Evolutionary conservation across 495 filamentous ascomycete species (phyloP), one percentile per base, ranked within the genome.

Genomic region (Neurospora discreta): DNA sequence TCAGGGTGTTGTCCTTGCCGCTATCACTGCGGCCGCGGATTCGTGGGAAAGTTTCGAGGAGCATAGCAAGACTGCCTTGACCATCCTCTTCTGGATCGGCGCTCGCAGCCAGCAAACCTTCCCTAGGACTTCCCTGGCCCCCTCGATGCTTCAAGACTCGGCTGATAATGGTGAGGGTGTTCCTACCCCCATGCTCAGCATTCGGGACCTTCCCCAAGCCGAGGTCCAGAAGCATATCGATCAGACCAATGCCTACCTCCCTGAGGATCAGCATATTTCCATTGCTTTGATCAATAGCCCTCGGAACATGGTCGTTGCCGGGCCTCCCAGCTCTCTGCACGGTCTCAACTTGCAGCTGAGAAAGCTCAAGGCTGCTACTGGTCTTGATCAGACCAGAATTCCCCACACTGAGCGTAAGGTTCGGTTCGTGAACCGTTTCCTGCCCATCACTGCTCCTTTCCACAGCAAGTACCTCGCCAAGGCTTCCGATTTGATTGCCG

Each of bases 71-170:
- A 87, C 91, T 77, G 91, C 94, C 2, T 83, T 99, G 71, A 96
- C 90, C 8, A 91, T 96, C 72, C 91, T 99, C n/a, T 99, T 99
- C 85, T 99, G 95, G 96, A 98, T 99, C 74, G 96, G 96, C 74
- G 88, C 94, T n/a, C 92, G 96, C 74, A 97, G 95, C 80, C 96
- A 99, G 78, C 96, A 99, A 79, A 94, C 93, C 1, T 99, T 97
- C 77, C 96, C 96, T 65, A 89, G 90, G 69, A 98, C 96, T 3
- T 98, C 96, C 1, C 85, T 99, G 70, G 91, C 94, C n/a, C 96
- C 96, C 1, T 89, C 88, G 1, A 90, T 93, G 73, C 87, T 98
- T n/a, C 94, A 95, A 78, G 96, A 99, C 78, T 97, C 95, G 0
- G 86, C 93, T 71, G 94, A 97, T 77, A 90, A 94, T 82, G 94